Evolutionary conservation across 2,329 filamentous ascomycete genomes (phyloP).

Genomic region (Sporothrix brasiliensis): DNA sequence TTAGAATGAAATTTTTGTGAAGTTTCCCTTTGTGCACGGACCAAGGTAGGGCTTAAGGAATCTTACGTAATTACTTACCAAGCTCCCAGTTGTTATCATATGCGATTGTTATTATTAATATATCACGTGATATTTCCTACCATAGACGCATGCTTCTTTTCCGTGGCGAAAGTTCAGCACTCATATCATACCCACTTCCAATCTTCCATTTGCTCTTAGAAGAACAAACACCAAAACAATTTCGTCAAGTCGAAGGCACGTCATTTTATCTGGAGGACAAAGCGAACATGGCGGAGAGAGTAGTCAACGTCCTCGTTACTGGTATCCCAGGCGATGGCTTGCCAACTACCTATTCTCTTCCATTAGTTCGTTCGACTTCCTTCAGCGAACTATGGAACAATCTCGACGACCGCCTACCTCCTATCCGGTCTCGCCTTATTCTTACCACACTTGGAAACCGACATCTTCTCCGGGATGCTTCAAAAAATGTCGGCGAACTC

Average conservation of each 20-base stretch:
- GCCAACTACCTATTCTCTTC: slow-evolving; percentile 79
- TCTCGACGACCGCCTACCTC: slow-evolving; percentile 65
- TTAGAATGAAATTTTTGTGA: slow-evolving; percentile 33
- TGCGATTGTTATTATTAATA: background rate
- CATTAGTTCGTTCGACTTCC: slow-evolving; percentile 65
- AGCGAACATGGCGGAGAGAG: slow-evolving; percentile 26
- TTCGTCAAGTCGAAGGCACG: background rate
- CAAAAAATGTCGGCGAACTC: slow-evolving; percentile 62
- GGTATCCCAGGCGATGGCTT: slow-evolving; percentile 82
- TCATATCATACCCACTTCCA: background rate
- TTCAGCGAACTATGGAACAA: slow-evolving; percentile 67
- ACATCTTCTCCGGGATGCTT: slow-evolving; percentile 60
- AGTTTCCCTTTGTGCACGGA: slow-evolving; percentile 35
- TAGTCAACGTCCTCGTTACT: slow-evolving; percentile 78
- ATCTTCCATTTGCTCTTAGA: background rate
- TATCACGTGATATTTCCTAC: background rate
- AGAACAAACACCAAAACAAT: background rate
- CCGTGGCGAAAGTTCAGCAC: background rate
- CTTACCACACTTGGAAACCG: slow-evolving; percentile 82
- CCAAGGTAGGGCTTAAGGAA: slow-evolving; percentile 36
- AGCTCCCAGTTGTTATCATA: too few relatives aligned
- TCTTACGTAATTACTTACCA: slow-evolving; percentile 23
- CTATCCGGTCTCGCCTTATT: slow-evolving; percentile 64
- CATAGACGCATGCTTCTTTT: too few relatives aligned
- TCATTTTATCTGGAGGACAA: background rate